Percentiles rank a stretch among this genome's conserved stretches.
Evolutionary conservation across 2,329 filamentous ascomycete genomes (phyloP).

Genomic region (Sporothrix globosa): DNA sequence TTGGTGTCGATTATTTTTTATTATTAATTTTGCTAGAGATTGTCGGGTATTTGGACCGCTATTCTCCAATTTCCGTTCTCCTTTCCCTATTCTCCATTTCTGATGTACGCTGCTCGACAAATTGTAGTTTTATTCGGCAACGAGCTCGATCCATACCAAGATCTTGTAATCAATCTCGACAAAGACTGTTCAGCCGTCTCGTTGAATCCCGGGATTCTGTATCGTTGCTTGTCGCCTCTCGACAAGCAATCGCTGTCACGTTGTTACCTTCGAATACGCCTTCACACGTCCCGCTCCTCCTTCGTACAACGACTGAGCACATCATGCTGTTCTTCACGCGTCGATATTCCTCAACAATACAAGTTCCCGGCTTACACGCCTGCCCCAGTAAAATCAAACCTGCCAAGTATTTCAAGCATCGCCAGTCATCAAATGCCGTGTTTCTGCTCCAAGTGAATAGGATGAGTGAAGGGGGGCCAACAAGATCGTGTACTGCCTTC

Average conservation of each 20-base stretch:
- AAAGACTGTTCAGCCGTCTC: neutral
- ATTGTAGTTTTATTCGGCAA: neutral
- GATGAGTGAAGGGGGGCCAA: too few relatives aligned
- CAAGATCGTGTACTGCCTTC: neutral
- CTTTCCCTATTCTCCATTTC: neutral
- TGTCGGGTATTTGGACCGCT: neutral
- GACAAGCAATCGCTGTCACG: neutral
- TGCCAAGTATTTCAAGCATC: slow-evolving; percentile 4
- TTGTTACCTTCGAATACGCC: neutral
- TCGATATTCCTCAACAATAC: neutral
- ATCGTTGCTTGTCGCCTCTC: neutral
- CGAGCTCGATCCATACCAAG: slow-evolving; percentile 9
- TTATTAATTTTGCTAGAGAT: neutral
- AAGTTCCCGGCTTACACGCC: neutral
- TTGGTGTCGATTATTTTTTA: neutral
- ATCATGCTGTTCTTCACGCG: neutral
- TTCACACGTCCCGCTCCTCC: neutral
- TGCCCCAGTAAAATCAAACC: neutral
- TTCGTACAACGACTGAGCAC: neutral
- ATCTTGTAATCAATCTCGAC: neutral
- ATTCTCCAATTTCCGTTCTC: too few relatives aligned
- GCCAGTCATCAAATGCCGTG: neutral
- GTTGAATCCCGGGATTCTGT: slow-evolving; percentile 11
- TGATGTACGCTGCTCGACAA: neutral
- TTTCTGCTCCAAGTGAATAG: neutral